phyloP scores from a whole-genome alignment of 257 asterid genomes.

The Primulina huaijiensis region DNA sequence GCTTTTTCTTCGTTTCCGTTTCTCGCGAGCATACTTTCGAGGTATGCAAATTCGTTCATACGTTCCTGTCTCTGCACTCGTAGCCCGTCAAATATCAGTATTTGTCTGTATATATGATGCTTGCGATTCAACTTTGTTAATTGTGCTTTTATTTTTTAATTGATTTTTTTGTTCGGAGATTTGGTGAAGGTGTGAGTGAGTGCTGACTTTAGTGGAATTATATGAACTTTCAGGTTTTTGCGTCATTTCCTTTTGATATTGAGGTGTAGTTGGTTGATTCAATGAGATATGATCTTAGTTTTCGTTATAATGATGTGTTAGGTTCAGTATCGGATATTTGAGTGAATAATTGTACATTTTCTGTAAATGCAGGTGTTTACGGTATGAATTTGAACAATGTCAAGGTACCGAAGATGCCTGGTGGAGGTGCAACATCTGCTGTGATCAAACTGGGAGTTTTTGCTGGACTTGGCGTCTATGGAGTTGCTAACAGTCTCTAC shows the following conservation, averaged over 20 bases:
- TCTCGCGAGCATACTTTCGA: neutral
- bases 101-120: neutral
- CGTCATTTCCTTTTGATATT: too few relatives aligned
- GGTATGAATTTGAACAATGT: slow-evolving; percentile 65
- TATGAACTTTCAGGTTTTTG: neutral
- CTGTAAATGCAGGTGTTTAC: slow-evolving; percentile 31
- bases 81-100: neutral
- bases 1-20: neutral
- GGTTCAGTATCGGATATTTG: neutral
- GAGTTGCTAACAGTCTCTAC: slow-evolving; percentile 75
- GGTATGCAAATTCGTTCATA: neutral
- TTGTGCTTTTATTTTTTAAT: neutral
- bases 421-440: slow-evolving; percentile 67
- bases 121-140: neutral
- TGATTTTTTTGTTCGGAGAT: too few relatives aligned
- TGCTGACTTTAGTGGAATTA: neutral
- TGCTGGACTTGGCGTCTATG: slow-evolving; percentile 70
- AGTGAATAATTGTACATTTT: neutral
- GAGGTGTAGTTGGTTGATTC: neutral
- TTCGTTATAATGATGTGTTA: too few relatives aligned
- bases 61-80: neutral
- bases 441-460: slow-evolving; percentile 53
- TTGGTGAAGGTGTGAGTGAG: neutral
- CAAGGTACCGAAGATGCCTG: slow-evolving; percentile 77
- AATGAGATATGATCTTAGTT: neutral